Evolutionary conservation across 2,329 filamentous ascomycete species (phyloP).

Genomic region (Esteya vermicola): DNA sequence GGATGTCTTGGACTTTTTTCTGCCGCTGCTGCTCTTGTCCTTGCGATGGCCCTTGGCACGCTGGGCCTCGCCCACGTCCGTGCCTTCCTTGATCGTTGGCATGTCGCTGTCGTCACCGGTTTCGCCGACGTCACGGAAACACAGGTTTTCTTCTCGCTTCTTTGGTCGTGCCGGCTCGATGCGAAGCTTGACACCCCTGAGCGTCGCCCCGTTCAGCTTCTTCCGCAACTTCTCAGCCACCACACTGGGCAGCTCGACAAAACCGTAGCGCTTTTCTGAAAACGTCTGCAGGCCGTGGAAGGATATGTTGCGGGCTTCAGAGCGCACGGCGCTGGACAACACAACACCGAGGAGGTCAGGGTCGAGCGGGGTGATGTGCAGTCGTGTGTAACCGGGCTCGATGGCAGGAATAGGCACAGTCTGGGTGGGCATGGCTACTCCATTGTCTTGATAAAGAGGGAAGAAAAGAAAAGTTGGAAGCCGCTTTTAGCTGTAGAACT

Average conservation of each 20-base stretch:
- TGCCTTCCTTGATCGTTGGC: no score
- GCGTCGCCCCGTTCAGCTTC: constrained; percentile 73
- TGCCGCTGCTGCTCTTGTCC: background rate
- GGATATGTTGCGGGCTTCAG: constrained; percentile 65
- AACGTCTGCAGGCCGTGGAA: constrained; percentile 78
- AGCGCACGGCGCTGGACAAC: constrained; percentile 51
- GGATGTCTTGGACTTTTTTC: no score
- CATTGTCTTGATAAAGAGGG: background rate
- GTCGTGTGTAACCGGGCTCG: constrained; percentile 31
- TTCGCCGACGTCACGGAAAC: constrained; percentile 25
- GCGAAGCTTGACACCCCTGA: constrained; percentile 74
- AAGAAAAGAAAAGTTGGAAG: background rate
- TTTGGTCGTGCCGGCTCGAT: constrained; percentile 58
- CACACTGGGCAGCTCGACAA: constrained; percentile 63
- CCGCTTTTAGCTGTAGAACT: no score
- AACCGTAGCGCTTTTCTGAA: constrained; percentile 83
- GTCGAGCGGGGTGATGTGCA: constrained; percentile 83
- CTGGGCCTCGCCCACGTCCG: background rate
- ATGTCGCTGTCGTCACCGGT: constrained; percentile 2
- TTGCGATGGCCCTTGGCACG: background rate
- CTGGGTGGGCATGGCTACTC: background rate
- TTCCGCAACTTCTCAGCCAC: constrained; percentile 86
- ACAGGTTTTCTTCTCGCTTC: constrained; percentile 19
- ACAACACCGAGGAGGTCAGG: constrained; percentile 58
- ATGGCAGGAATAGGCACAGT: background rate